Base-by-base conservation (phyloP, 176 grass and related monocot species). In the barley (Hordeum vulgare) region DNA sequence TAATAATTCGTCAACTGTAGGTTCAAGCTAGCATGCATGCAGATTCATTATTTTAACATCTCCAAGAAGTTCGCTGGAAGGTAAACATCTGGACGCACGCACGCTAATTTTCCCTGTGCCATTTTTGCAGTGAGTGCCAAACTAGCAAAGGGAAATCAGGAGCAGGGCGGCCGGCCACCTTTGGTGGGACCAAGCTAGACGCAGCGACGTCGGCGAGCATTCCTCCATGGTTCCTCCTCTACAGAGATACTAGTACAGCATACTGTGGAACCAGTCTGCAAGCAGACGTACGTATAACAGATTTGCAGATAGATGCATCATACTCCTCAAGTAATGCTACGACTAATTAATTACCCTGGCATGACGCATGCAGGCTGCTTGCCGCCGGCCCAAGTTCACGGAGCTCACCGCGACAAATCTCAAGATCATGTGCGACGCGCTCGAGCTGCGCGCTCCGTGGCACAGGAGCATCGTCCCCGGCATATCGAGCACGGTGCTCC, bases 331-430 rank as follows among this genome's bases (percentile, higher is more conserved):
- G 12, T 27, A 5, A 6, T 63, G 11, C 2, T 2, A 5, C 12
- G 12, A 14, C 79, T 86, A 26, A 76, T 88, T 12, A 27, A 29
- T 1, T 12, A 6, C 60, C 29, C 27, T 21, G 6, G 49, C 17
- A 17, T 18, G 49, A 53, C 17, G 49, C 49, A 53, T 53, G 49
- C 49, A 53, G 49, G 53, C 58, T 10, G 11, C 75, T n/a, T 20
- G 79, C 36, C 20, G 35, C 8, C 84, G 5, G 21, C 66, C 86
- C 1, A 93, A 67, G 86, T 96, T 93, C 83, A 91, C 84, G 84
- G 90, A 92, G 88, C 83, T 95, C 41, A 95, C 76, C 18, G 88
- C 93, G 18, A 80, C 90, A 76, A 95, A 95, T 29, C 76, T 96
- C 42, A 96, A 85, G 89, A 25, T 62, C 12, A 59, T 96, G 31